These are phyloP conservation scores for Penicillium sclerotiorum DNA, from an alignment of 2,329 filamentous ascomycete species.

Conservation along the genomic window DNA sequence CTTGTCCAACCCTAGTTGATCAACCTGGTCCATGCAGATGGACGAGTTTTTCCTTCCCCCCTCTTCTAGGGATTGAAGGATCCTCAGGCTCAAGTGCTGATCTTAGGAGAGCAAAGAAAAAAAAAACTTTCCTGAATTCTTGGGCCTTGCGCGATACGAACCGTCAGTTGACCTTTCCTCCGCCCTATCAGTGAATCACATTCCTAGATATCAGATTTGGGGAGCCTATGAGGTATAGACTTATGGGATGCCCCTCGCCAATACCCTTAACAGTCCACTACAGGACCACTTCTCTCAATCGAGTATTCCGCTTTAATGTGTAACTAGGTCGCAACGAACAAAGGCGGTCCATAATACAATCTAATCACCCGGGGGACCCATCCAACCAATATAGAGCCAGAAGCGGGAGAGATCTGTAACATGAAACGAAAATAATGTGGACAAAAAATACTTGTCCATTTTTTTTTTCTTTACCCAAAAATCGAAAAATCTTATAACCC, in stretches of 20 bases:
- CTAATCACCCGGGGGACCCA: neutral
- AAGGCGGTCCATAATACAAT: slow-evolving; percentile 10
- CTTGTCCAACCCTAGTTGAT: slow-evolving; percentile 9
- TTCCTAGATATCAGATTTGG: neutral
- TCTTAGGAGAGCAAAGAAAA: neutral
- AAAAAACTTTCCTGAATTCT: neutral
- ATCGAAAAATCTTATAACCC: neutral
- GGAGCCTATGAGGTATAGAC: neutral
- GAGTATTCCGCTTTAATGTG: neutral
- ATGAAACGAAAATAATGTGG: too few relatives aligned
- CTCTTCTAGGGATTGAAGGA: slow-evolving; percentile 2
- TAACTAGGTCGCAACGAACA: neutral
- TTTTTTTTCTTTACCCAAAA: neutral
- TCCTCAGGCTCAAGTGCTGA: neutral
- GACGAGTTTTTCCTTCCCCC: neutral
- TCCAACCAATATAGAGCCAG: too few relatives aligned
- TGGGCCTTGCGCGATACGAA: neutral
- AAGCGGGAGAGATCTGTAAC: too few relatives aligned
- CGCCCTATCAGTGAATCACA: neutral
- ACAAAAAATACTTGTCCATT: neutral
- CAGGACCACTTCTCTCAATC: neutral
- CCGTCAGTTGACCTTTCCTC: neutral
- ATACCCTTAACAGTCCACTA: neutral
- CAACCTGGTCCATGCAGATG: neutral
- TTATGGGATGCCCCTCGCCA: neutral